Evolutionary conservation across 306 rosid genomes (phyloP), one percentile per base, ranked within the genome.

Genomic region (Inga laurina): DNA sequence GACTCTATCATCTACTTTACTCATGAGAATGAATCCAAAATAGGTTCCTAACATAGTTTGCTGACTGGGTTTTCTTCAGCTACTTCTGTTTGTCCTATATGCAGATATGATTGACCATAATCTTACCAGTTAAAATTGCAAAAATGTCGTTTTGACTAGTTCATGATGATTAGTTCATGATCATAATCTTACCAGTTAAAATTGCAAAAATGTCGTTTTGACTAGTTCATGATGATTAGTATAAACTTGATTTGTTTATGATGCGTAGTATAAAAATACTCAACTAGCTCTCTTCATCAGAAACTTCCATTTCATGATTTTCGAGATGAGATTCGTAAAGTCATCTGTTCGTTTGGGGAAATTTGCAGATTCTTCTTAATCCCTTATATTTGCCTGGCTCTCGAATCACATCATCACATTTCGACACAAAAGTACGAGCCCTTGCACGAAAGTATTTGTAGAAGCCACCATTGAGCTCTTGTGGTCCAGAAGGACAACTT

Each of bases 371-470:
- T 70, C 94, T 95, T 57, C 98, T 93, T 34, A 95, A 93, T 89
- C 97, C 98, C 64, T 87, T 92, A 67, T 93, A 95, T 87, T 80
- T 95, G 82, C 97, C 98, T 81, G 98, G 98, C 83, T 93, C 98
- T n/a, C 95, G 97, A 84, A 86, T 95, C 76, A 62, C 97, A 0
- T 95, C 98, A 41, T 93, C 98, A 16, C 98, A 93, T 85, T 95
- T 95, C 71, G 98, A 95, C 81, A 95, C 98, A 21, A 95, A 95
- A 86, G 98, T 95, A 15, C 94, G 98, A 10, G 97, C 97, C 37
- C 97, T 95, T 30, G 98, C 98, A 49, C 82, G 97, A 61, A 95
- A 95, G 81, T 91, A 93, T 87, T 84, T 95, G 80, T 95, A 90
- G 90, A 79, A 59, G 48, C 80, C 62, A 37, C 65, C 44, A 39